Conservation (phyloP, 2,329 filamentous ascomycete species). For the Botrytis fabae region DNA sequence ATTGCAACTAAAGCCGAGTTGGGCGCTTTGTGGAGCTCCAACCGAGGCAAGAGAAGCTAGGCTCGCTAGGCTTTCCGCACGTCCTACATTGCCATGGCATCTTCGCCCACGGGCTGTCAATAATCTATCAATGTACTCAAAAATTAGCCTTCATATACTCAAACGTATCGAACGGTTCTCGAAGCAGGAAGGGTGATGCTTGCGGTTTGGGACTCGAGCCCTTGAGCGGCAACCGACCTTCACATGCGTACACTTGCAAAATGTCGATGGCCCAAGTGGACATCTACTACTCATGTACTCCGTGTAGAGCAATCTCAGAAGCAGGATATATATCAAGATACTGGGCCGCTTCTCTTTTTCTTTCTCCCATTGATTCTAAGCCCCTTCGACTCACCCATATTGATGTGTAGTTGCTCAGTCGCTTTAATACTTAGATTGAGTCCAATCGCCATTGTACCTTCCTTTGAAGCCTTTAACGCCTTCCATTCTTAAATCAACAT, state of each 20-base stretch:
- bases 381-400: too few species aligned
- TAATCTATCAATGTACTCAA: not conserved
- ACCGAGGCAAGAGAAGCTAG: not conserved
- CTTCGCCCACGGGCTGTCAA: not conserved
- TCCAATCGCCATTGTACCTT: not conserved
- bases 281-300: not conserved
- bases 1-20: too few species aligned
- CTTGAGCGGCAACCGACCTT: not conserved
- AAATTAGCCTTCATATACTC: not conserved
- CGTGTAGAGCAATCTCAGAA: not conserved
- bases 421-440: not conserved
- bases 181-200: not conserved
- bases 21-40: not conserved
- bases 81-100: not conserved
- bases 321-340: not conserved
- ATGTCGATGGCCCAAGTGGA: not conserved
- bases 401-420: not conserved
- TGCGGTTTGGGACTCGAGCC: not conserved
- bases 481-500: not conserved
- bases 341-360: not conserved
- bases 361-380: not conserved
- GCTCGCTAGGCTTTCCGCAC: not conserved
- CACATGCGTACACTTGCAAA: not conserved
- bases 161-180: not conserved
- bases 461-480: not conserved